phyloP scores from a whole-genome alignment of 306 rosid species.

The Mucuna pruriens region DNA sequence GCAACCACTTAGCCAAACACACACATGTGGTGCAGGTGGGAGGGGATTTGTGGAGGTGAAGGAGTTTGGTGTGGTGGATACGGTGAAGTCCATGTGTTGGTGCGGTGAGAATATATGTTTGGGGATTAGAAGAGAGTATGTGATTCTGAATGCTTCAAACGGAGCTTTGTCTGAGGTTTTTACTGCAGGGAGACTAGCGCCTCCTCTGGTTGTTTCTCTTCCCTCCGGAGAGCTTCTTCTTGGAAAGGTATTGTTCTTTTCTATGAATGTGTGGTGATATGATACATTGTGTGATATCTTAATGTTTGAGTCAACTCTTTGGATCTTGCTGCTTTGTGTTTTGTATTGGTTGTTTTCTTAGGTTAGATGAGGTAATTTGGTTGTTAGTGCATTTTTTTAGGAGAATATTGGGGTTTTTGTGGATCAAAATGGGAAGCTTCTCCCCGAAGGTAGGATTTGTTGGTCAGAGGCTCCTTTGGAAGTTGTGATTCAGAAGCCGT shows the following conservation, averaged over 20 bases:
- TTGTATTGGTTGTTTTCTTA: not conserved
- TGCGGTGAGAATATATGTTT: slow-evolving; percentile 96
- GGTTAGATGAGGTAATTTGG: slow-evolving; percentile 14
- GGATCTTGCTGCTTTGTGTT: not conserved
- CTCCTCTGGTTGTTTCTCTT: slow-evolving; percentile 88
- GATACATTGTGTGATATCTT: not conserved
- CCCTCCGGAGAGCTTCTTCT: slow-evolving; percentile 98
- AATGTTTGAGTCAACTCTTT: not conserved
- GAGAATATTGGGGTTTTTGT: slow-evolving; percentile 97
- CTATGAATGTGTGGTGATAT: not conserved
- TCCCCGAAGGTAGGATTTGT: slow-evolving; percentile 89
- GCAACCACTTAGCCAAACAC: not conserved
- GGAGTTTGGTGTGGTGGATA: slow-evolving; percentile 83
- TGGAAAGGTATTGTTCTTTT: slow-evolving; percentile 72
- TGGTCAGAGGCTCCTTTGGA: slow-evolving; percentile 97
- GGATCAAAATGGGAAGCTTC: slow-evolving; percentile 97
- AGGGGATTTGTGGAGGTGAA: slow-evolving; percentile 98
- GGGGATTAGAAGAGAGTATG: slow-evolving; percentile 84
- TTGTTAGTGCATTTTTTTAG: slow-evolving; percentile 48
- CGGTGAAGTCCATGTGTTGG: slow-evolving; percentile 94
- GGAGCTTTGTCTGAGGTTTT: slow-evolving; percentile 87
- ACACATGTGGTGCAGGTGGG: slow-evolving; percentile 57
- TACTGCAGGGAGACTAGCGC: slow-evolving; percentile 92
- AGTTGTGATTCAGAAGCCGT: slow-evolving; percentile 84
- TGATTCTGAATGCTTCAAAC: slow-evolving; percentile 76